Conservation (phyloP, 495 filamentous ascomycete species). For the Ramalina intermedia region DNA sequence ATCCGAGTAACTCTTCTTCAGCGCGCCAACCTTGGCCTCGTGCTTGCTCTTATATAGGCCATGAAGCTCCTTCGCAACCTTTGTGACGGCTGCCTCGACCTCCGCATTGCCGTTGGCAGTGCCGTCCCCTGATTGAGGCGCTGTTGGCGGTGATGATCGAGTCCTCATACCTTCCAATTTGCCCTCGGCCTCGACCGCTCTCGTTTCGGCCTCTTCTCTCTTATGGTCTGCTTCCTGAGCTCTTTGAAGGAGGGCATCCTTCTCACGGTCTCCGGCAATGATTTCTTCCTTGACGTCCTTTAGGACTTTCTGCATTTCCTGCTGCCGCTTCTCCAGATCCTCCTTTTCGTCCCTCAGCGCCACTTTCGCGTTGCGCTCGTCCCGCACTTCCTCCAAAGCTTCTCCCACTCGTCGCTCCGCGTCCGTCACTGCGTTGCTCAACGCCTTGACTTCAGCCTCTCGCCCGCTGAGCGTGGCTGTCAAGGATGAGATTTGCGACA, state of each 20-base stretch:
- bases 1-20: conserved; percentile 89
- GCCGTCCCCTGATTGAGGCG: conserved; percentile 1
- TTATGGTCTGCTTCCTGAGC: conserved; percentile 62
- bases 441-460: conserved; percentile 71
- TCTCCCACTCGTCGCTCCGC: conserved; percentile 87
- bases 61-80: conserved; percentile 79
- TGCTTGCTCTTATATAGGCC: conserved; percentile 93
- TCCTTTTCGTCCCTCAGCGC: conserved; percentile 60
- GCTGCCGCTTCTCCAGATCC: conserved; percentile 67
- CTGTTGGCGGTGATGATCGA: conserved; percentile 8
- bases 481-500: conserved; percentile 79
- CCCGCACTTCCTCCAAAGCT: conserved; percentile 62
- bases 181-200: conserved; percentile 51
- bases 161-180: conserved; percentile 50
- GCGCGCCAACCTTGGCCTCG: conserved; percentile 79
- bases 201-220: conserved; percentile 43
- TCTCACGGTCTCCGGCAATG: conserved; percentile 56
- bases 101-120: conserved; percentile 31
- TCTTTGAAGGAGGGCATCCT: conserved; percentile 54
- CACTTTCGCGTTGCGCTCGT: conserved; percentile 54
- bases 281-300: conserved; percentile 70
- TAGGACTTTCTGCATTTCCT: conserved; percentile 72
- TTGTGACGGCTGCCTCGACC: conserved; percentile 81
- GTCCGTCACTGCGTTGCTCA: conserved; percentile 74
- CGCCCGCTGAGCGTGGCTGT: conserved; percentile 79